A percentile compares a stretch with the other conserved stretches of the same genome.
Evolutionary conservation across 2,329 filamentous ascomycete genomes (phyloP).

Genomic region (Aspergillus ruber): DNA sequence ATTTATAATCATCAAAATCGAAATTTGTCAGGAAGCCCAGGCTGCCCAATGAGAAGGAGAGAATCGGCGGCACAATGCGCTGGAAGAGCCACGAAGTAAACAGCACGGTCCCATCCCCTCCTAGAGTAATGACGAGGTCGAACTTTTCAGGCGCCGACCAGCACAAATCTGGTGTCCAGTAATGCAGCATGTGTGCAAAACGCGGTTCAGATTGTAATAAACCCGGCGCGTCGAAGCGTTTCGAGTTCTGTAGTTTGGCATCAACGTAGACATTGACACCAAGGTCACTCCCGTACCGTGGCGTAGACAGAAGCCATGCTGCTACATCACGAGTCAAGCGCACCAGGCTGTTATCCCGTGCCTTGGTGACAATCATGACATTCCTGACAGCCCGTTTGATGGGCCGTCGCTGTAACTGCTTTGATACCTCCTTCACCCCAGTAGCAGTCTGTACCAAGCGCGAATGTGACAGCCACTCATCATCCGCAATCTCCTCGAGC

Average conservation of each 20-base stretch:
- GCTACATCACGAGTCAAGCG: constrained; percentile 80
- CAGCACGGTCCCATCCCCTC: constrained; percentile 92
- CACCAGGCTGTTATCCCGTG: constrained; percentile 88
- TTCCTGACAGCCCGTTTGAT: constrained; percentile 88
- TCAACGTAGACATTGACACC: constrained; percentile 98
- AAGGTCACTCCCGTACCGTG: constrained; percentile 80
- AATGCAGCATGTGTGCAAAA: constrained; percentile 78
- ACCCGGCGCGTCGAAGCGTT: constrained; percentile 72
- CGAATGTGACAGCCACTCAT: constrained; percentile 86
- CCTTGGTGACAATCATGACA: constrained; percentile 98
- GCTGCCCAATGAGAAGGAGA: constrained; percentile 87
- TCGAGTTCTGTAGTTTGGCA: constrained; percentile 80
- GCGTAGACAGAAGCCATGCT: constrained; percentile 80
- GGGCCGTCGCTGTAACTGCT: constrained; percentile 85
- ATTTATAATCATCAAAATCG: constrained; percentile 83
- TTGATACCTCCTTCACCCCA: constrained; percentile 88
- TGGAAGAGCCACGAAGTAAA: constrained; percentile 98
- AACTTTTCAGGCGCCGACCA: constrained; percentile 92
- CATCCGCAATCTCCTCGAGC: constrained; percentile 83
- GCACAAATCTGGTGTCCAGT: constrained; percentile 95
- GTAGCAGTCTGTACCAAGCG: constrained; percentile 92
- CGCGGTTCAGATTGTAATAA: constrained; percentile 68
- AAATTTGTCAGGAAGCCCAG: constrained; percentile 96
- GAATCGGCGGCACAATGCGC: constrained; percentile 82
- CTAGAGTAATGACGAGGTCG: constrained; percentile 86